Percentiles rank a stretch among this genome's conserved stretches.
Evolutionary conservation across 768 basidiomycete species (phyloP).

Genomic region (Trichaptum fuscoviolaceum): DNA sequence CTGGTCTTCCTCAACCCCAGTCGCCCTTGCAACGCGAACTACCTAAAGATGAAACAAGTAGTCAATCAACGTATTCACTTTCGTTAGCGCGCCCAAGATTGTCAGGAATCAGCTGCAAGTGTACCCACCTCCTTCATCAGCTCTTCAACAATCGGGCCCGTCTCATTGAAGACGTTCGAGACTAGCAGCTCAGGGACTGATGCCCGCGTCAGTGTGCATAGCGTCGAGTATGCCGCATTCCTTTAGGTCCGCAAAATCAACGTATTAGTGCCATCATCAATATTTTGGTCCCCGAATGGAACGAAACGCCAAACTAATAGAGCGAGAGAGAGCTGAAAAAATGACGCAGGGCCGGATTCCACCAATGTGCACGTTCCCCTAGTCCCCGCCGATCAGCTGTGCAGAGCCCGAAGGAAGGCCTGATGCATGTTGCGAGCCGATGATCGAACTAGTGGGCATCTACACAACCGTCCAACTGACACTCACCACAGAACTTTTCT

Average conservation of each 20-base stretch:
- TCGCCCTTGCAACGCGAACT: conserved; percentile 23
- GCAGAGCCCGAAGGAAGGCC: too few species aligned
- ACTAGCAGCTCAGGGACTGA: conserved; percentile 22
- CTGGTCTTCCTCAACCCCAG: conserved; percentile 10
- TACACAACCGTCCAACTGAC: not conserved
- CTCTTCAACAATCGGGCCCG: conserved; percentile 9
- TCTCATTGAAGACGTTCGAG: conserved; percentile 14
- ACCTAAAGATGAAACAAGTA: conserved; percentile 10
- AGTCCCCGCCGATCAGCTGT: not conserved
- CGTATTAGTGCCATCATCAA: not conserved
- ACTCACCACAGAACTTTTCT: conserved; percentile 25
- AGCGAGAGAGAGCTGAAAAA: not conserved
- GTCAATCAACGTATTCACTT: not conserved
- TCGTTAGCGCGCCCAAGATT: not conserved
- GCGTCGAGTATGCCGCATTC: conserved; percentile 28
- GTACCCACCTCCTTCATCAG: conserved; percentile 25
- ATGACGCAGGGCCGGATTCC: conserved; percentile 3
- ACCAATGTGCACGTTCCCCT: not conserved
- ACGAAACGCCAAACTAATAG: not conserved
- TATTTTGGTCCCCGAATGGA: not conserved
- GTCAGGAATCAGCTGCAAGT: not conserved
- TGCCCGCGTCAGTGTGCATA: conserved; percentile 24
- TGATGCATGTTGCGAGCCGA: not conserved
- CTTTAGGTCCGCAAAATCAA: conserved; percentile 11
- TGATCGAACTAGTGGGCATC: conserved; percentile 3